These are phyloP conservation scores for Primulina eburnea DNA, from an alignment of 257 asterid genomes.

Conservation along the genomic window DNA sequence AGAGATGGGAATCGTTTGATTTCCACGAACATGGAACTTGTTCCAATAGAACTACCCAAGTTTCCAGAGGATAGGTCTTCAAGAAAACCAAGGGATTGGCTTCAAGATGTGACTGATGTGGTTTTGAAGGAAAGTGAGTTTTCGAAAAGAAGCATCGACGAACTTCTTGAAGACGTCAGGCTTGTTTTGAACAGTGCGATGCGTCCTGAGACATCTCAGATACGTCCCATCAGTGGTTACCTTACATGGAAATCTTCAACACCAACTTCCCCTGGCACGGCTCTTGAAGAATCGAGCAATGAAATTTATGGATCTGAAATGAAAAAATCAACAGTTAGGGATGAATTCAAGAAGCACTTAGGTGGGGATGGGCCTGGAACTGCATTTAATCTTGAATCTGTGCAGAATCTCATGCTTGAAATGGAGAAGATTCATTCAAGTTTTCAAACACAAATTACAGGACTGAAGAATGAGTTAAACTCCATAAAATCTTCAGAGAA, in stretches of 20 bases:
- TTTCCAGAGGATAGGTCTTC: slow-evolving; percentile 13
- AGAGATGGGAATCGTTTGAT: slow-evolving; percentile 14
- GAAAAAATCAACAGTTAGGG: slow-evolving; percentile 29
- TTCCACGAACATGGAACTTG: slow-evolving; percentile 41
- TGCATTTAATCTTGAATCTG: slow-evolving; percentile 41
- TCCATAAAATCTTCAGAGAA: slow-evolving; percentile 28
- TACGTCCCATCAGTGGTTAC: slow-evolving; percentile 51
- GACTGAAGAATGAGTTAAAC: slow-evolving; percentile 43
- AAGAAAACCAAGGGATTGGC: slow-evolving; percentile 46
- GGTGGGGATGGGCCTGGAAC: slow-evolving; percentile 54
- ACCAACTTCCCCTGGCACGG: slow-evolving; percentile 37
- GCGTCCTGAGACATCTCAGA: slow-evolving; percentile 25
- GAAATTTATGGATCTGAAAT: slow-evolving; percentile 24
- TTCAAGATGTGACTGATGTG: slow-evolving; percentile 34
- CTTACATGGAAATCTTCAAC: slow-evolving; percentile 66
- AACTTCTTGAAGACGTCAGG: slow-evolving; percentile 56
- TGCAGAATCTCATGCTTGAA: slow-evolving; percentile 49
- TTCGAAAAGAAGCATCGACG: slow-evolving; percentile 50
- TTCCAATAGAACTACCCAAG: slow-evolving; percentile 31
- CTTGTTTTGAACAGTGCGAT: slow-evolving; percentile 26
- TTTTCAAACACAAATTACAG: slow-evolving; percentile 44
- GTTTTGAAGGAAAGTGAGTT: slow-evolving; percentile 43
- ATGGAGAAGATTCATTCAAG: slow-evolving; percentile 46
- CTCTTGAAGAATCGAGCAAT: slow-evolving; percentile 31
- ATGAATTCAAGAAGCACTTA: slow-evolving; percentile 45